Base-by-base conservation (phyloP, 257 asterid species). In the Orobanche coerulescens region DNA sequence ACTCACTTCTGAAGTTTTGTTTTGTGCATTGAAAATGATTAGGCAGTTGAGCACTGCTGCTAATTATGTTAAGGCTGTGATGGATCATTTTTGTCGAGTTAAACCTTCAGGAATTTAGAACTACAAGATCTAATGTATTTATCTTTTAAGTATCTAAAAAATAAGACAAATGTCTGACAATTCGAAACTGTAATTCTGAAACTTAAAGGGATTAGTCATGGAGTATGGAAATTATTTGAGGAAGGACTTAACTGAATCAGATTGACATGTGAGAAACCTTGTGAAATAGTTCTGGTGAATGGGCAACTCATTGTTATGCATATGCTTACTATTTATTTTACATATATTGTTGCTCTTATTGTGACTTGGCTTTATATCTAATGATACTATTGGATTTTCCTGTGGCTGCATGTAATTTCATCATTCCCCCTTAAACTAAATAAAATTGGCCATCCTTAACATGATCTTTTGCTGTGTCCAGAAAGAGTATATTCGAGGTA, bases 401-500 rank as follows among this genome's bases (percentile, higher is more conserved):
- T 26, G 43, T 53, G 63, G 71, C 44, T 33, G 34, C 15, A 33
- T 64, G 16, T 37, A 43, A 52, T 60, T 37, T 26, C 50, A 22
- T 52, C 15, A 9, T 44, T 34, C 33, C 40, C 18, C 30, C 26
- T 12, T 65, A 43, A 49, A 39, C 12, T 61, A 42, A 33, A 58
- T 1, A 42, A 14, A 43, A 14, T 20, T n/a, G 63, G 19, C 26
- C 19, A 23, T 13, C 64, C 61, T 68, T 33, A 46, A 56, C 36
- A 60, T 61, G 66, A 56, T 44, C 16, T 57, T 34, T 57, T 74
- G 15, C 33, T 10, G 6, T 70, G 67, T 74, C 83, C 94, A 90
- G 97, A 88, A 87, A 87, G 97, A 90, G 78, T 90, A 90, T 68
- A 90, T 90, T 55, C 85, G 97, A 71, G 97, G 97, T 62, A 82